A percentile compares a stretch with the other conserved stretches of the same genome.
These are phyloP conservation scores for Diaporthe capsici DNA, from an alignment of 2,329 filamentous ascomycete species.

Conservation along the genomic window DNA sequence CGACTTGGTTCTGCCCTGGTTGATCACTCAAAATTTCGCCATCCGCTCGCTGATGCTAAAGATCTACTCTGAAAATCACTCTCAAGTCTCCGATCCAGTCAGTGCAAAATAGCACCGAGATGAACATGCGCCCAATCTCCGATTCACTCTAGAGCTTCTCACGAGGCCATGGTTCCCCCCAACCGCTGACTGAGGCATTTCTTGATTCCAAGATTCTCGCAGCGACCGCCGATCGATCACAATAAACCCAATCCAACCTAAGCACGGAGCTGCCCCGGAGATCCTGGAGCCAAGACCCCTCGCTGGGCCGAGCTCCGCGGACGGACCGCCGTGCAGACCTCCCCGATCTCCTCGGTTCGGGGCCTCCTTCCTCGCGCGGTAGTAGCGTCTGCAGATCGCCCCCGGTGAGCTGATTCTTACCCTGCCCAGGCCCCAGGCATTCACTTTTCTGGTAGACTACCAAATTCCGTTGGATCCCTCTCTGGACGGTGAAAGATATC, in stretches of 20 bases:
- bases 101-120: not conserved
- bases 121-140: not conserved
- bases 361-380: not conserved
- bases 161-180: not conserved
- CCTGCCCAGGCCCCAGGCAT: not conserved
- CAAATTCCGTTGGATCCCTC: not conserved
- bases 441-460: not conserved
- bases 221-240: not conserved
- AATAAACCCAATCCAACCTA: not conserved
- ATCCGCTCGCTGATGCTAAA: no score
- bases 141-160: not conserved
- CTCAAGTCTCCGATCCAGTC: no score
- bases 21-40: not conserved
- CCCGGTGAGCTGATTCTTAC: not conserved
- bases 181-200: slow-evolving; percentile 4
- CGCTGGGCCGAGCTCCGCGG: not conserved
- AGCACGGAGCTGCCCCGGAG: slow-evolving; percentile 5
- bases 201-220: not conserved
- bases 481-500: no score
- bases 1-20: not conserved
- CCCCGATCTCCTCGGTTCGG: not conserved
- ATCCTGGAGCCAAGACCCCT: not conserved
- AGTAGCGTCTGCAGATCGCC: not conserved
- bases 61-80: not conserved
- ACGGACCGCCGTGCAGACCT: not conserved